phyloP scores from a whole-genome alignment of 2,329 filamentous ascomycete genomes.

The Colletotrichum salicis region DNA sequence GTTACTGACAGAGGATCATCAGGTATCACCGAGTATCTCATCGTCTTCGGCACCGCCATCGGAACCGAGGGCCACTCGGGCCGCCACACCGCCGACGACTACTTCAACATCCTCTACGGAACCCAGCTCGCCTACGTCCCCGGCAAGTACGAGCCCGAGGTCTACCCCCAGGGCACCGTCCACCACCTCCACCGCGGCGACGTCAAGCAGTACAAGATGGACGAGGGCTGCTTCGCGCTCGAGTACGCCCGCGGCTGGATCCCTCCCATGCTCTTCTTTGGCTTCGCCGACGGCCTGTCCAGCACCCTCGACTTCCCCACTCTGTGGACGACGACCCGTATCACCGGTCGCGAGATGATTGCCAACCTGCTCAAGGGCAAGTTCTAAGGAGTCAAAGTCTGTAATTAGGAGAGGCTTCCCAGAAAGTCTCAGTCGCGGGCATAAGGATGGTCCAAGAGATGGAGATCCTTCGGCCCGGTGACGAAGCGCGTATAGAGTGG shows the following conservation, averaged over 20 bases:
- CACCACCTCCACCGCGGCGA: conserved; percentile 78
- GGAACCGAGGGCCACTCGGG: conserved; percentile 91
- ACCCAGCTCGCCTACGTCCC: conserved; percentile 80
- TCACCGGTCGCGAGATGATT: conserved; percentile 83
- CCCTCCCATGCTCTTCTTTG: conserved; percentile 91
- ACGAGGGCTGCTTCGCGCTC: conserved; percentile 79
- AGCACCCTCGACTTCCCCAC: conserved; percentile 89
- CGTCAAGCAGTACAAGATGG: conserved; percentile 87
- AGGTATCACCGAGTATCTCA: conserved; percentile 88
- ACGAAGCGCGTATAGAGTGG: not conserved
- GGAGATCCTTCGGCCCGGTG: not conserved
- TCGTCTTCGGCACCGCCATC: conserved; percentile 85
- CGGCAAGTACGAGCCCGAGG: conserved; percentile 73
- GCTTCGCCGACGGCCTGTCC: conserved; percentile 82
- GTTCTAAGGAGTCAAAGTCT: conserved; percentile 59
- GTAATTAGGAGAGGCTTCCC: too few relatives aligned
- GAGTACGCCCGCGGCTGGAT: conserved; percentile 92
- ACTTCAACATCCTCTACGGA: conserved; percentile 89
- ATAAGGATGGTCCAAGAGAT: not conserved
- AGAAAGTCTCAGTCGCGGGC: not conserved
- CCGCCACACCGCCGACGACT: conserved; percentile 91
- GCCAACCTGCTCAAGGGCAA: conserved; percentile 77
- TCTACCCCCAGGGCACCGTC: conserved; percentile 75
- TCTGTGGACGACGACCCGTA: conserved; percentile 78
- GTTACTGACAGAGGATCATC: conserved; percentile 6